Evolutionary conservation across 1,139 yeast species (phyloP).

Genomic region (Petasospora fabianii): DNA sequence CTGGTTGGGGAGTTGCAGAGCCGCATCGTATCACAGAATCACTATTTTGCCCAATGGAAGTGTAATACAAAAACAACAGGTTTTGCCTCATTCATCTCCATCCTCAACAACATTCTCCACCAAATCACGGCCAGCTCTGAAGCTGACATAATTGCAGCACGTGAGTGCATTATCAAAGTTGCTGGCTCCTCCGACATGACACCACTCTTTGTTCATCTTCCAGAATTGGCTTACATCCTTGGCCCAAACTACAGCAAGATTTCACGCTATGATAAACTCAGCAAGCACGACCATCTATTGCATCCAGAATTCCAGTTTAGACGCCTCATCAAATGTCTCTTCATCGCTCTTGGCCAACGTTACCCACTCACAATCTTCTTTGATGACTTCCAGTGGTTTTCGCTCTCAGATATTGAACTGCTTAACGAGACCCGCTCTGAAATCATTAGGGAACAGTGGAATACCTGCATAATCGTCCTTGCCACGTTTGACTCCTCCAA

Average conservation of each 20-base stretch:
- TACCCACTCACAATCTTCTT: conserved; percentile 43
- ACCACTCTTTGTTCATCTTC: conserved; percentile 41
- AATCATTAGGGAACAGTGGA: conserved; percentile 13
- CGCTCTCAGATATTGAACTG: conserved; percentile 29
- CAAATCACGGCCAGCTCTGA: conserved; percentile 43
- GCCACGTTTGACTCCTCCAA: conserved; percentile 16
- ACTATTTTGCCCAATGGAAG: conserved; percentile 42
- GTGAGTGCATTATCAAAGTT: conserved; percentile 37
- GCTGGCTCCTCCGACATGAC: conserved; percentile 43
- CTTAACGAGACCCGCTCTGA: conserved; percentile 18
- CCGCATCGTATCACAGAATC: conserved; percentile 35
- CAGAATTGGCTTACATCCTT: conserved; percentile 42
- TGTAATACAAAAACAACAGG: conserved; percentile 37
- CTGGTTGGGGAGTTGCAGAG: conserved; percentile 41
- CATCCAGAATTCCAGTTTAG: conserved; percentile 42
- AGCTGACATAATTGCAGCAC: conserved; percentile 39
- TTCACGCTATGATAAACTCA: conserved; percentile 18
- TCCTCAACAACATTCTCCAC: conserved; percentile 39
- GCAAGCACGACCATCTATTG: conserved; percentile 16
- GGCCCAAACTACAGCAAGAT: conserved; percentile 40
- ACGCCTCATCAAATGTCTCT: conserved; percentile 41
- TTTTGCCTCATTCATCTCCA: conserved; percentile 33
- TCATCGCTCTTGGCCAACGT: conserved; percentile 39
- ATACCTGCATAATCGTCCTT: conserved; percentile 15
- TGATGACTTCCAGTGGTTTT: conserved; percentile 49